phyloP scores from a whole-genome alignment of 805 yeast genomes.

The Kodamaea laetipori region DNA sequence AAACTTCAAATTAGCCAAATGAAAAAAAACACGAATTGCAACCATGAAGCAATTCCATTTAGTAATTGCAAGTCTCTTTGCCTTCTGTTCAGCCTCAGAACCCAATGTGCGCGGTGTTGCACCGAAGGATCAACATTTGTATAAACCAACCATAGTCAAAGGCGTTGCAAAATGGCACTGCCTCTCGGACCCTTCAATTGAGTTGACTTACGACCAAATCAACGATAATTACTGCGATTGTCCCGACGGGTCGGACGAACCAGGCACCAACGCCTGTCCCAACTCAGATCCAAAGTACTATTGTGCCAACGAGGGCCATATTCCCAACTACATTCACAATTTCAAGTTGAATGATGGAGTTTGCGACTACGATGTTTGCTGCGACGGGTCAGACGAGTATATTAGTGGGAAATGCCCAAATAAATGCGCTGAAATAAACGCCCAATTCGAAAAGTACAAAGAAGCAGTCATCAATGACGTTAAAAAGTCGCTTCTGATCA shows the following conservation, averaged over 20 bases:
- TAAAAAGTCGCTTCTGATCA: slow-evolving; percentile 30
- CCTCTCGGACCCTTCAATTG: slow-evolving; percentile 64
- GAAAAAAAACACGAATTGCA: neutral
- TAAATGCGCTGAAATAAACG: slow-evolving; percentile 53
- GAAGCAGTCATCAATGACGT: slow-evolving; percentile 17
- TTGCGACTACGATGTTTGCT: slow-evolving; percentile 86
- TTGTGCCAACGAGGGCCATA: slow-evolving; percentile 76
- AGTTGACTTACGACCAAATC: slow-evolving; percentile 58
- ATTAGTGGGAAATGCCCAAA: slow-evolving; percentile 51
- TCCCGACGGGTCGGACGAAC: slow-evolving; percentile 97
- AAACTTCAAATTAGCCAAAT: neutral
- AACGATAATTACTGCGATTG: slow-evolving; percentile 95
- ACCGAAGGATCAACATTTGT: slow-evolving; percentile 38
- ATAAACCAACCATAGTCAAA: slow-evolving; percentile 48
- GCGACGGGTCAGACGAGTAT: slow-evolving; percentile 92
- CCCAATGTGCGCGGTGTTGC: slow-evolving; percentile 14
- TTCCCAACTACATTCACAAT: slow-evolving; percentile 62
- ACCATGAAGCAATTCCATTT: slow-evolving; percentile 1
- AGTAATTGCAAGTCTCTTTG: slow-evolving; percentile 1
- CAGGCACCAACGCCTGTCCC: slow-evolving; percentile 87
- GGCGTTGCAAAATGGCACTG: slow-evolving; percentile 59
- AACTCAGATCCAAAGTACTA: slow-evolving; percentile 50
- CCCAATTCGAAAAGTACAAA: slow-evolving; percentile 29
- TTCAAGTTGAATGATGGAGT: slow-evolving; percentile 82
- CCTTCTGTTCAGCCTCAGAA: slow-evolving; percentile 1